These are phyloP conservation scores for Gilbertella persicaria DNA, from an alignment of 371 early-diverging fungal species.

Conservation along the genomic window DNA sequence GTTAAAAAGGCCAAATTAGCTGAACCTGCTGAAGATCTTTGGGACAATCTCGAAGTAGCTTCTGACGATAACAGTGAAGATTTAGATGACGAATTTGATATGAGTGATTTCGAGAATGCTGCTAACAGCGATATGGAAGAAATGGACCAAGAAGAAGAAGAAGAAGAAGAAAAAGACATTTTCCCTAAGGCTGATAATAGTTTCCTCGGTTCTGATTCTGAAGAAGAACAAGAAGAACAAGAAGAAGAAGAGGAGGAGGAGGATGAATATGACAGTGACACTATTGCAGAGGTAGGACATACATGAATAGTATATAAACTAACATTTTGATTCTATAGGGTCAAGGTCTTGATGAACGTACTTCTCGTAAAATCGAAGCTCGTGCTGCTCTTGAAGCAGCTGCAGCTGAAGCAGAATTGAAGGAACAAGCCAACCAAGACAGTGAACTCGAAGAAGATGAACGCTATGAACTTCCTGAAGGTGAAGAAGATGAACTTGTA, in stretches of 20 bases:
- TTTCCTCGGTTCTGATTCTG: slow-evolving; percentile 59
- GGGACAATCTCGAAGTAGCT: slow-evolving; percentile 56
- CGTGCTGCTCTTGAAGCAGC: slow-evolving; percentile 57
- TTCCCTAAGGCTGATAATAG: slow-evolving; percentile 56
- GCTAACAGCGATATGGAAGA: slow-evolving; percentile 27
- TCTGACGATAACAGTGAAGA: slow-evolving; percentile 51
- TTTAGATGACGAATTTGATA: slow-evolving; percentile 31
- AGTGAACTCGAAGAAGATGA: slow-evolving; percentile 73
- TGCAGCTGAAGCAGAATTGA: slow-evolving; percentile 68
- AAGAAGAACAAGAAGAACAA: slow-evolving; percentile 48
- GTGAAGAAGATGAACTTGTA: slow-evolving; percentile 71
- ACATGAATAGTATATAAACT: slow-evolving; percentile 4
- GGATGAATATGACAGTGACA: slow-evolving; percentile 38
- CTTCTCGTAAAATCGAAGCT: slow-evolving; percentile 70
- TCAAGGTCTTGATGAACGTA: slow-evolving; percentile 65
- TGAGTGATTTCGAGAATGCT: slow-evolving; percentile 16
- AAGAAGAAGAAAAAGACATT: slow-evolving; percentile 39
- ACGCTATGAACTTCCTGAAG: slow-evolving; percentile 70
- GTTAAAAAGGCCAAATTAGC: no score
- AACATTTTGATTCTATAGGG: slow-evolving; percentile 18
- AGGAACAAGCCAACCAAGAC: slow-evolving; percentile 76
- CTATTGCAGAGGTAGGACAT: slow-evolving; percentile 37
- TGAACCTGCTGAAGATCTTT: slow-evolving; percentile 34
- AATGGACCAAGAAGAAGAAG: slow-evolving; percentile 49
- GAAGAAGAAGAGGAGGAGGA: slow-evolving; percentile 34